These are phyloP conservation scores for Mycena chlorophos DNA, from an alignment of 768 basidiomycete species.

Conservation along the genomic window DNA sequence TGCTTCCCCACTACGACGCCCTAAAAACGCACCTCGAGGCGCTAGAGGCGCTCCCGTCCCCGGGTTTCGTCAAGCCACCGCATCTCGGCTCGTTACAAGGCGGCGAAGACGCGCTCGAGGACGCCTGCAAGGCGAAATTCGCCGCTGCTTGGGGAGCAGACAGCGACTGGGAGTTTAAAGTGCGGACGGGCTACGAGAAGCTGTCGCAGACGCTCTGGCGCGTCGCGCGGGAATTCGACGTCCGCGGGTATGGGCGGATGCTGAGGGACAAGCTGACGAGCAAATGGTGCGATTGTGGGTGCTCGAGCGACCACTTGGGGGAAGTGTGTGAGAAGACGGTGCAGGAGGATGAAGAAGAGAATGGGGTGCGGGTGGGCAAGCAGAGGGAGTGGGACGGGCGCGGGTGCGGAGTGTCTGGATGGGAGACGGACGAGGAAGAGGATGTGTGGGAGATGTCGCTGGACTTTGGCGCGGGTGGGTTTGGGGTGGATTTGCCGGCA, in stretches of 20 bases:
- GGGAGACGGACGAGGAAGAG: conserved; percentile 76
- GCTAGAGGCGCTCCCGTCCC: conserved; percentile 57
- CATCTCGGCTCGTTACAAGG: conserved; percentile 60
- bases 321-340: conserved; percentile 78
- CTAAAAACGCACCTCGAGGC: conserved; percentile 62
- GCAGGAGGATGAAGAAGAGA: conserved; percentile 66
- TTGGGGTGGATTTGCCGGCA: not conserved
- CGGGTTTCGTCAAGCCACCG: conserved; percentile 64
- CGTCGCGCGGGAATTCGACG: conserved; percentile 70
- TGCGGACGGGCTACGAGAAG: conserved; percentile 65
- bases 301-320: conserved; percentile 74
- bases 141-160: conserved; percentile 44
- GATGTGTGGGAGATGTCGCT: conserved; percentile 75
- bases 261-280: conserved; percentile 69
- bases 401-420: conserved; percentile 69
- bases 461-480: conserved; percentile 50
- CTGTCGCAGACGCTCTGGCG: conserved; percentile 66
- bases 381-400: conserved; percentile 77
- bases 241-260: conserved; percentile 68
- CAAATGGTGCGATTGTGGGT: conserved; percentile 83
- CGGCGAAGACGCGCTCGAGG: conserved; percentile 63
- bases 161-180: conserved; percentile 55
- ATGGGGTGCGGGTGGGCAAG: conserved; percentile 59
- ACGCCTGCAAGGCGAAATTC: conserved; percentile 61
- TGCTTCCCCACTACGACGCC: conserved; percentile 60